These are phyloP conservation scores for Cercospora citrullina DNA, from an alignment of 2,329 filamentous ascomycete genomes.

Conservation along the genomic window DNA sequence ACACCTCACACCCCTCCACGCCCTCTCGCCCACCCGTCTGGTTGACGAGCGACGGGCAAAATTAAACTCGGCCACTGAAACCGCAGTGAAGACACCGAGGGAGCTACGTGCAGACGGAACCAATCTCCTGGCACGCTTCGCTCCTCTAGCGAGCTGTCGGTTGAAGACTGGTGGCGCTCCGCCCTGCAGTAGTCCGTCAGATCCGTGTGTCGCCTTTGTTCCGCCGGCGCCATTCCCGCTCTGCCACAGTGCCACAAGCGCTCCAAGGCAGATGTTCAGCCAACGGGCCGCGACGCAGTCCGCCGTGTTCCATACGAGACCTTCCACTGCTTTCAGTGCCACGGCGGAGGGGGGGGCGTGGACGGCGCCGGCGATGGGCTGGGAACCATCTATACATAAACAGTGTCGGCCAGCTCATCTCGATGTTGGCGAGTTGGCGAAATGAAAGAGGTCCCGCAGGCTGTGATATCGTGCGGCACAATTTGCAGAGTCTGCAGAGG, in stretches of 20 bases:
- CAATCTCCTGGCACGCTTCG: slow-evolving; percentile 5
- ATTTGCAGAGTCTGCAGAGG: neutral
- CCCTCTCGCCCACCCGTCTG: neutral
- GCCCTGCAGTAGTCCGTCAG: slow-evolving; percentile 10
- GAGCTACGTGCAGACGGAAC: slow-evolving; percentile 15
- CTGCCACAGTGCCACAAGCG: slow-evolving; percentile 9
- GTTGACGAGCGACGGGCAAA: neutral
- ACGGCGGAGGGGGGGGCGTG: neutral
- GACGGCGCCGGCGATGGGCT: neutral
- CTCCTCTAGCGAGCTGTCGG: slow-evolving; percentile 7
- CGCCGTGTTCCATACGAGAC: neutral
- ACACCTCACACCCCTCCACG: neutral
- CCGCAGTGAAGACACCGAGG: neutral
- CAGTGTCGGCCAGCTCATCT: neutral
- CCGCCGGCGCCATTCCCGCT: neutral
- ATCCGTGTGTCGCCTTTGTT: slow-evolving; percentile 1
- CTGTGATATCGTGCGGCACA: neutral
- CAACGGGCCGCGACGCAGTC: neutral
- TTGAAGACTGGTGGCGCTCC: neutral
- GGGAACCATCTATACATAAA: neutral
- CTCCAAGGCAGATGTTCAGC: slow-evolving; percentile 2
- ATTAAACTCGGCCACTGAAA: slow-evolving; percentile 21
- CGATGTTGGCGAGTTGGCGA: neutral
- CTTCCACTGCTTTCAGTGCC: neutral
- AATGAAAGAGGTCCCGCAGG: neutral